phyloP scores from a whole-genome alignment of 768 basidiomycete species.

The Pleurotus cornucopiae region DNA sequence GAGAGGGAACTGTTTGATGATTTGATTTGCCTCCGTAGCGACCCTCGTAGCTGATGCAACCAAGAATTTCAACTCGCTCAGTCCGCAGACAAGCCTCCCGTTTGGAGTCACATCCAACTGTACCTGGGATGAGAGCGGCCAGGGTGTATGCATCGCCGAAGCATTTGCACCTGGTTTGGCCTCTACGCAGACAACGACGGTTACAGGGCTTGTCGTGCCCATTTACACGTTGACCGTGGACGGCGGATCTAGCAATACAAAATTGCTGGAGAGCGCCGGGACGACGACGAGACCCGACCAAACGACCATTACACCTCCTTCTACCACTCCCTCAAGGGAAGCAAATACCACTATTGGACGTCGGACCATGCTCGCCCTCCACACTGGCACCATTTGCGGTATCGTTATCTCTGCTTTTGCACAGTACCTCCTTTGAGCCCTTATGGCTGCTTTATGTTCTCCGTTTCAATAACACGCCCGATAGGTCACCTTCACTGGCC shows the following conservation, averaged over 20 bases:
- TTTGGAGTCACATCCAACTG: neutral
- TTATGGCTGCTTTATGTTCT: no score
- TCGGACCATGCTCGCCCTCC: neutral
- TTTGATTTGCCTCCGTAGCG: neutral
- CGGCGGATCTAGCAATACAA: neutral
- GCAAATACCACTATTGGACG: conserved; percentile 15
- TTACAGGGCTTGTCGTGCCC: neutral
- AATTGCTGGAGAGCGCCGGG: no score
- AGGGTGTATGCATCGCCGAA: neutral
- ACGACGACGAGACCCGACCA: neutral
- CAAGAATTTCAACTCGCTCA: neutral
- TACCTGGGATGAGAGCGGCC: neutral
- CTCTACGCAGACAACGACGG: neutral
- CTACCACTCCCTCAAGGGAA: neutral
- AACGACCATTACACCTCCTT: neutral
- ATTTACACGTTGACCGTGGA: conserved; percentile 1
- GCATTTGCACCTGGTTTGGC: neutral
- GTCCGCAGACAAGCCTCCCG: neutral
- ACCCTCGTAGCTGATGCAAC: neutral
- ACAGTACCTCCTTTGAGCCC: no score
- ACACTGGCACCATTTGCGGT: no score
- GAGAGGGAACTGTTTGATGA: neutral
- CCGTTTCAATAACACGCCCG: no score
- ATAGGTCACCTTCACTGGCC: no score
- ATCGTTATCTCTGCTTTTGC: no score